Base-by-base conservation (phyloP, 106 monocot species). In the Apostasia ramifera region DNA sequence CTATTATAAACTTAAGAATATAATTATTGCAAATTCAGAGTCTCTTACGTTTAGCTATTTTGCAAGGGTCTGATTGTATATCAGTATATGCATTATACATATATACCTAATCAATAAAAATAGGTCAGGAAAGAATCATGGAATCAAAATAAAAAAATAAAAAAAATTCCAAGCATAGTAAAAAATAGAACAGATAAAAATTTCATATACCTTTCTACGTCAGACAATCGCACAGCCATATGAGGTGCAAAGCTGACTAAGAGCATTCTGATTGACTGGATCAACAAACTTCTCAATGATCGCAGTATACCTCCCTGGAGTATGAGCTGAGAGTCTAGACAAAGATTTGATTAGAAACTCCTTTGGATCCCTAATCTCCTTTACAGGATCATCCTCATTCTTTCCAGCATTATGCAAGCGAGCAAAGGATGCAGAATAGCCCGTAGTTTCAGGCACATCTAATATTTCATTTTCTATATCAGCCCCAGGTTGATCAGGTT, bases 371-470 rank as follows among this genome's bases (percentile, higher is more conserved):
- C 67, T 82, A 54, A 88, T 77, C 55, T 93, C 90, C 62, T 85
- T 90, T 59, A 98, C 70, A 61, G 90, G 93, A 75, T 98, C 93
- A 26, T 89, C 87, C 50, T 93, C 98, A 73, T 85, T 93, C 71
- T 75, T 98, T 55, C 98, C 98, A 45, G 90, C 93, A 82, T 85
- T 87, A 46, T 90, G 90, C 47, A 98, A 74, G 9, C 89, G 86
- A 3, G 83, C 93, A 81, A 90, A 98, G 7, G 98, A 70, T 15
- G 82, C 81, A 12, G 93, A 74, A 77, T 93, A 90, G 55, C 89
- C 87, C 2, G 47, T 55, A 47, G 73, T 76, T 72, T 84, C 90
- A 46, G 71, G 84, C 73, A 90, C 75, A 53, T 93, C 90, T n/a
- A 69, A 70, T 7, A 71, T 62, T 48, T 77, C 87, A 45, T 70